These are phyloP conservation scores for Lenwebbia sp. DNA, from an alignment of 345 rosid genomes.

Conservation along the genomic window DNA sequence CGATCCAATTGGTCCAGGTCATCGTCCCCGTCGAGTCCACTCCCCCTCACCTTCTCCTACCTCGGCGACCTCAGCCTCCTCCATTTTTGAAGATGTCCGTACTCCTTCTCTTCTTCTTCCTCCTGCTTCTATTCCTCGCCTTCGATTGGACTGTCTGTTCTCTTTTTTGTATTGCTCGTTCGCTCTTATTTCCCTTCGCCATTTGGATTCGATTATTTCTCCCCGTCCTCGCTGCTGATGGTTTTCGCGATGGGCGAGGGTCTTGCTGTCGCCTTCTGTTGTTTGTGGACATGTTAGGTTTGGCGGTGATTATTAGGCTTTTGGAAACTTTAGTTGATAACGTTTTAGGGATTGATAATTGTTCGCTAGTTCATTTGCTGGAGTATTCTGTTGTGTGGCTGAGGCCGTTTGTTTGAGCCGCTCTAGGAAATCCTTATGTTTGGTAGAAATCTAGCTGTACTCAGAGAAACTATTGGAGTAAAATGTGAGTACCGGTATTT, in stretches of 20 bases:
- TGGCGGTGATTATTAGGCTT: not conserved
- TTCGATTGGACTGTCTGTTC: not conserved
- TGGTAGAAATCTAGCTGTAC: not conserved
- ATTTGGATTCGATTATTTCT: not conserved
- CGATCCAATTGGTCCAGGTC: slow-evolving; percentile 87
- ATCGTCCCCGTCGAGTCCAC: slow-evolving; percentile 85
- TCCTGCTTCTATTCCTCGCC: too few species aligned
- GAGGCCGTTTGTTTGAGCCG: not conserved
- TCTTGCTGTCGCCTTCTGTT: not conserved
- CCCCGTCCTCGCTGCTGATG: not conserved
- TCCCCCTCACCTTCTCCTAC: slow-evolving; percentile 66
- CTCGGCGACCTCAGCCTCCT: slow-evolving; percentile 86
- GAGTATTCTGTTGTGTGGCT: not conserved
- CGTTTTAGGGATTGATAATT: not conserved
- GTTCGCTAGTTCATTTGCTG: not conserved
- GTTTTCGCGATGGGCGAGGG: not conserved
- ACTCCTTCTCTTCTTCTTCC: not conserved
- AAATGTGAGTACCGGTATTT: not conserved
- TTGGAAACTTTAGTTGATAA: not conserved
- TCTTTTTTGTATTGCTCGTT: not conserved
- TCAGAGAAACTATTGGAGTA: not conserved
- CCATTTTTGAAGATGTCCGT: slow-evolving; percentile 90
- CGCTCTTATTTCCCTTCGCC: not conserved
- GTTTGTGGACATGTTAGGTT: not conserved
- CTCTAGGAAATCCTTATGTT: not conserved